Evolutionary conservation across 345 rosid genomes (phyloP).

Genomic region (Gossypium sturtianum): DNA sequence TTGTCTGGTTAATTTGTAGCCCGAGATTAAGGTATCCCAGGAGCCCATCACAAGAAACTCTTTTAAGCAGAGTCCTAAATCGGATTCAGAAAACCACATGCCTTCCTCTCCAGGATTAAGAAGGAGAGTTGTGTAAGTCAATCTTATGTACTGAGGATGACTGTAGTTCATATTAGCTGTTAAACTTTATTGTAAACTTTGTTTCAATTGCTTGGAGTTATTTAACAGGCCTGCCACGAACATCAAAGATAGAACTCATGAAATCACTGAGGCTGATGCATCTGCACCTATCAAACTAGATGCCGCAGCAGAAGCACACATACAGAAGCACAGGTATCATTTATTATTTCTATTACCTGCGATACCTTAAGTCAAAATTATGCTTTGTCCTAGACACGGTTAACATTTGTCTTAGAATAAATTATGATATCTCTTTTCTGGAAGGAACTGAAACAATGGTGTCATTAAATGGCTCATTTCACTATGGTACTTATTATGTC

Average conservation of each 20-base stretch:
- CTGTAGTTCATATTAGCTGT: slow-evolving; percentile 1
- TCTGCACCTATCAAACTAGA: slow-evolving; percentile 66
- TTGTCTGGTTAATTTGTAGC: slow-evolving; percentile 27
- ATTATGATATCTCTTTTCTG: background rate
- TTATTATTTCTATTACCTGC: background rate
- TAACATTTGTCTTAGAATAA: background rate
- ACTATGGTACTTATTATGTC: background rate
- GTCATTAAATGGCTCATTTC: background rate
- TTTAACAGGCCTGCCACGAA: slow-evolving; percentile 39
- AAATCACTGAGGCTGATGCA: slow-evolving; percentile 28
- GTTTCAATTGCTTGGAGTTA: background rate
- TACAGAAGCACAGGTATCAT: slow-evolving; percentile 73
- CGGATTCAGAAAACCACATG: slow-evolving; percentile 33
- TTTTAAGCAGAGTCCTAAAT: slow-evolving; percentile 32
- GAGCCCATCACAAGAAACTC: slow-evolving; percentile 32
- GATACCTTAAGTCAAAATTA: background rate
- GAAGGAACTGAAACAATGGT: background rate
- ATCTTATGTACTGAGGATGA: background rate
- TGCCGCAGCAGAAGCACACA: slow-evolving; percentile 52
- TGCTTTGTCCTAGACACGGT: background rate
- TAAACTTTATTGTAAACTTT: background rate
- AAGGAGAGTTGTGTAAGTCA: slow-evolving; percentile 73
- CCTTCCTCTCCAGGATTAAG: slow-evolving; percentile 67
- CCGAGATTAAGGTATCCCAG: slow-evolving; percentile 30
- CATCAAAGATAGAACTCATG: slow-evolving; percentile 40